phyloP scores from a whole-genome alignment of 1,284 basidiomycete species.

The Cryptococcus deneoformans region DNA sequence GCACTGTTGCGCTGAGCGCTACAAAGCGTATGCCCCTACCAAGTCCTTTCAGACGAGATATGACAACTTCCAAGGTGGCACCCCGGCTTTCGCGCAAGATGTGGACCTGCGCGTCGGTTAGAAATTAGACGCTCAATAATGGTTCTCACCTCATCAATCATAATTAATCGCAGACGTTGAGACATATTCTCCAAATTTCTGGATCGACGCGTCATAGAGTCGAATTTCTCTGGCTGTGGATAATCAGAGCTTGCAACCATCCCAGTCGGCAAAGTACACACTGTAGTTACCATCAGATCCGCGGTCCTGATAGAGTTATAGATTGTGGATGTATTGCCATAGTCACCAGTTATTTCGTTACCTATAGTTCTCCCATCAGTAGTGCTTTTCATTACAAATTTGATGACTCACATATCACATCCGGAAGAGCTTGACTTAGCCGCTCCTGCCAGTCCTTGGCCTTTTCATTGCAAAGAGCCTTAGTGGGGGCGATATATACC shows the following conservation, averaged over 20 bases:
- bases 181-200: slow-evolving; percentile 54
- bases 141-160: slow-evolving; percentile 77
- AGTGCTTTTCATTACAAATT: no score
- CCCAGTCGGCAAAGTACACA: slow-evolving; percentile 37
- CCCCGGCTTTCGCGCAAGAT: slow-evolving; percentile 85
- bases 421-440: slow-evolving; percentile 60
- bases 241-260: neutral
- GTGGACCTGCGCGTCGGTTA: slow-evolving; percentile 66
- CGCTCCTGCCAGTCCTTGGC: slow-evolving; percentile 79
- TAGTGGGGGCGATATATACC: slow-evolving; percentile 93
- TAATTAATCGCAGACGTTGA: slow-evolving; percentile 56
- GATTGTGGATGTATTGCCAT: slow-evolving; percentile 60
- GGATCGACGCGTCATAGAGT: slow-evolving; percentile 72
- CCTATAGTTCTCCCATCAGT: no score
- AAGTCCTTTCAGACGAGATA: slow-evolving; percentile 75
- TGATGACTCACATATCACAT: slow-evolving; percentile 62
- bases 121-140: slow-evolving; percentile 11
- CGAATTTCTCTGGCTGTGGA: slow-evolving; percentile 86
- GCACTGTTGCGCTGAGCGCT: slow-evolving; percentile 83
- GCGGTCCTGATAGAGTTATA: slow-evolving; percentile 63
- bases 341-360: slow-evolving; percentile 89
- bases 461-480: slow-evolving; percentile 86
- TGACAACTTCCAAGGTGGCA: slow-evolving; percentile 86
- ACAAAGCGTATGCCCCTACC: slow-evolving; percentile 73
- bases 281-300: slow-evolving; percentile 78